Evolutionary conservation across 352 stramenopile species (phyloP), one percentile per base, ranked within the genome.

Genomic region (Phytophthora tubulina): DNA sequence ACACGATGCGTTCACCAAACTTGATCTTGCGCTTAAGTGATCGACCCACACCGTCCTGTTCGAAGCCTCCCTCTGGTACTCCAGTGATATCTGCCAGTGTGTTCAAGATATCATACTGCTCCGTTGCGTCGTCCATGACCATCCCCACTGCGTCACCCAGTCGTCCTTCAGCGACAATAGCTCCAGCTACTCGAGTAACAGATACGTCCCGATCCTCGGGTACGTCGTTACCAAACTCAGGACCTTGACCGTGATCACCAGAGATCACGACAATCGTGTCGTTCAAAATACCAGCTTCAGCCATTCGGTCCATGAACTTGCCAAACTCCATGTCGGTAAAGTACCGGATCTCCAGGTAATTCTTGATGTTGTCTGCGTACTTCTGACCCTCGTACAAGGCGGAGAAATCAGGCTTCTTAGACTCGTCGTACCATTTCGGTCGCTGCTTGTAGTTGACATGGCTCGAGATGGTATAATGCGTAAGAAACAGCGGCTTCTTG

Each of bases 401-500:
- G 0, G 72, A 79, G n/a, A 88, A 82, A 41, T 89, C 81, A 0
- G 80, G 80, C 27, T 85, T 71, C 10, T 77, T 57, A 0, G 45
- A 11, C 1, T 78, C 36, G 0, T 74, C 51, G 57, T 81, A 85
- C 82, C 82, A 89, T 42, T 73, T 64, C 2, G 83, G 77, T 7
- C 69, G 63, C 0, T 79, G 56, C 15, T 63, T 39, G 50, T 80
- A 91, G 39, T 71, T 60, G 27, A 69, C 70, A 69, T 91, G 83
- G 49, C 79, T 89, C 3, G 79, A 86, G 62, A 91, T 89, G 5
- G 81, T 88, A 67, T 89, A 91, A 54, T 88, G 79, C 4, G 74
- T 89, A 14, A 88, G 60, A 44, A 87, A 89, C 8, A 85, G 79
- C 31, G 83, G 79, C 33, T 76, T 72, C 67, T 85, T 88, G 0